Evolutionary conservation across 2,329 filamentous ascomycete genomes (phyloP).

Genomic region (Grosmannia serpens): DNA sequence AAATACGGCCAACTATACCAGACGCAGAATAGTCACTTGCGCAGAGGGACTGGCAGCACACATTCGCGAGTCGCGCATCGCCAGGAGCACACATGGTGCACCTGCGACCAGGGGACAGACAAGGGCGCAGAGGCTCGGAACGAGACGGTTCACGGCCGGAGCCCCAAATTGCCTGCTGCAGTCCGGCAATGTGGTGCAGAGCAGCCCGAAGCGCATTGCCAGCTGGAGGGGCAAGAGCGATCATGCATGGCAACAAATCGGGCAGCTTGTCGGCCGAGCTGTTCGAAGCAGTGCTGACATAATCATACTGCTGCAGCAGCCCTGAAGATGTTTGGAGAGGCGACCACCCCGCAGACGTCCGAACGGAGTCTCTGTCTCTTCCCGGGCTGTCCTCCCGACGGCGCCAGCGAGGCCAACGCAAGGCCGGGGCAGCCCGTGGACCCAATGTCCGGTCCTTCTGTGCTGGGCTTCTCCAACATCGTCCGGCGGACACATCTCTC

Average conservation of each 20-base stretch:
- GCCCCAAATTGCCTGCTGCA: neutral
- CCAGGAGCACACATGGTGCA: neutral
- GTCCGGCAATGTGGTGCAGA: neutral
- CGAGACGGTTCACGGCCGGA: neutral
- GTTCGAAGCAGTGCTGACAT: no score
- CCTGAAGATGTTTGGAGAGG: no score
- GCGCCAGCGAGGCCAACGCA: neutral
- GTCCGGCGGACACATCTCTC: slow-evolving; percentile 6
- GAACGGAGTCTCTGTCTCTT: neutral
- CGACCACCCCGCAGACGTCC: no score
- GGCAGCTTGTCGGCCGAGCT: no score
- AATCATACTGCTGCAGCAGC: no score
- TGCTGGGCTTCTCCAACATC: slow-evolving; percentile 12
- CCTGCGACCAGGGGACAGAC: neutral
- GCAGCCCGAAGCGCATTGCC: neutral
- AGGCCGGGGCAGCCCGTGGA: neutral
- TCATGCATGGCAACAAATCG: no score
- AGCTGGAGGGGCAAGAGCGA: no score
- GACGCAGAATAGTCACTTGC: neutral
- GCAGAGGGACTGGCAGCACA: neutral
- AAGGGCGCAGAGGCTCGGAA: neutral
- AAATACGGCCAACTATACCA: neutral
- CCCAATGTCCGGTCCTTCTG: neutral
- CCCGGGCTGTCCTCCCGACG: slow-evolving; percentile 3
- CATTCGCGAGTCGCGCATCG: no score